Percentiles rank a stretch among this genome's conserved stretches.
phyloP scores from a whole-genome alignment of 352 stramenopile genomes.

The Phytophthora quininea region DNA sequence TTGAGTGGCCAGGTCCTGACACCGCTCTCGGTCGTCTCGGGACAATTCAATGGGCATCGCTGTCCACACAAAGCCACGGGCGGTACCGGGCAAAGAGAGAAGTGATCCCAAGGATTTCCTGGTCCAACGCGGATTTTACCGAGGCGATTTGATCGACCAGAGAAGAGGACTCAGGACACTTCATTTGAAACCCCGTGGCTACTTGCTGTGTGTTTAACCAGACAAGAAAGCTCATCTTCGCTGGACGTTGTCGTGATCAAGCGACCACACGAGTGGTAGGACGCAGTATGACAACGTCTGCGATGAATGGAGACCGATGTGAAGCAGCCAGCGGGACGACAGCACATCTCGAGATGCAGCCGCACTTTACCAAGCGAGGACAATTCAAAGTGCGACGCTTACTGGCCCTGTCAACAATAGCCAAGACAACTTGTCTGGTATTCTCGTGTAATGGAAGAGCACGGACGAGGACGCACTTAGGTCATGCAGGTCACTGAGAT shows the following conservation, averaged over 20 bases:
- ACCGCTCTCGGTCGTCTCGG: slow-evolving; percentile 12
- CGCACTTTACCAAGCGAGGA: not conserved
- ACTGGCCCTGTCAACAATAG: not conserved
- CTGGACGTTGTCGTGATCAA: too few species aligned
- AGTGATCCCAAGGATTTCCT: slow-evolving; percentile 1
- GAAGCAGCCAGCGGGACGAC: not conserved
- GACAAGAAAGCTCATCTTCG: too few species aligned
- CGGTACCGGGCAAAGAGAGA: slow-evolving; percentile 8
- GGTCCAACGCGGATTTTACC: too few species aligned
- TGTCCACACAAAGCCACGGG: not conserved
- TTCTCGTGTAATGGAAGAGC: slow-evolving; percentile 11
- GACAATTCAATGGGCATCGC: slow-evolving; percentile 24
- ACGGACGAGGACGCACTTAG: slow-evolving; percentile 25
- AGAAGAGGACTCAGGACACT: too few species aligned
- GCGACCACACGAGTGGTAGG: too few species aligned
- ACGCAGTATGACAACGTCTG: too few species aligned
- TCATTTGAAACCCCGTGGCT: too few species aligned
- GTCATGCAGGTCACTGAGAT: slow-evolving; percentile 60
- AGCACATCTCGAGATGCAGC: not conserved
- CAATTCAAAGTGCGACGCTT: not conserved
- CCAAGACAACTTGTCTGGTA: not conserved
- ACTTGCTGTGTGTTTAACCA: too few species aligned
- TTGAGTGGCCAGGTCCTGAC: slow-evolving; percentile 24
- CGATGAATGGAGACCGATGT: not conserved
- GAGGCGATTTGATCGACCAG: not conserved